Percentiles rank a stretch among this genome's conserved stretches.
These are phyloP conservation scores for Phytophthora sp. DNA, from an alignment of 352 stramenopile species.

Conservation along the genomic window DNA sequence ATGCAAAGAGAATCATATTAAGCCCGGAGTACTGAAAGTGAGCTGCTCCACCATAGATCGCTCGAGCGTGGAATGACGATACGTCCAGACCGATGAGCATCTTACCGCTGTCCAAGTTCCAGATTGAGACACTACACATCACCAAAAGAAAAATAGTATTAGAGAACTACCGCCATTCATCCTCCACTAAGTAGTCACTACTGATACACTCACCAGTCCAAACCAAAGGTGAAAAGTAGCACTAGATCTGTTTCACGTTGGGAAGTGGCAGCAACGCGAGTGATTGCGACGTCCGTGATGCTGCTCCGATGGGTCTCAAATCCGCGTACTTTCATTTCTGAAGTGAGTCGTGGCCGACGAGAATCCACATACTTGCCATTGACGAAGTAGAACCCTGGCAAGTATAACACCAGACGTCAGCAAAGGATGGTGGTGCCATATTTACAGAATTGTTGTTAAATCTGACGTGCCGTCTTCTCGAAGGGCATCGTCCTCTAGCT, in stretches of 20 bases:
- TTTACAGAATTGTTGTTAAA: no score
- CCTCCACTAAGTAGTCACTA: not conserved
- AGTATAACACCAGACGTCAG: not conserved
- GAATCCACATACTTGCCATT: conserved; percentile 50
- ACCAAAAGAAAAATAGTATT: not conserved
- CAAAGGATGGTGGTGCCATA: not conserved
- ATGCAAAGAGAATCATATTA: conserved; percentile 37
- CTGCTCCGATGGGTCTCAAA: conserved; percentile 44
- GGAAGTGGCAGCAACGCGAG: conserved; percentile 5
- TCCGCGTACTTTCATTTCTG: conserved; percentile 59
- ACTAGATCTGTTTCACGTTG: conserved; percentile 1
- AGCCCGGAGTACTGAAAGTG: not conserved
- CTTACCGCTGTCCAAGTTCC: conserved; percentile 48
- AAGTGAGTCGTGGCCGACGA: conserved; percentile 47
- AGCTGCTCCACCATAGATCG: conserved; percentile 42
- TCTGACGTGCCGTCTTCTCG: conserved; percentile 54
- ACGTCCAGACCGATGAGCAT: conserved; percentile 41
- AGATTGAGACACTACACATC: conserved; percentile 44
- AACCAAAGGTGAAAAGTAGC: conserved; percentile 54
- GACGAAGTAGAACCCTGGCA: conserved; percentile 63
- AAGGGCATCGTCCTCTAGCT: conserved; percentile 66
- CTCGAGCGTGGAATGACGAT: conserved; percentile 20
- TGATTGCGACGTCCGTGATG: conserved; percentile 34
- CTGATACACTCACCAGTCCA: conserved; percentile 52
- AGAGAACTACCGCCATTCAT: not conserved